Base-by-base conservation (phyloP, 805 yeast genomes). In the Barnettozyma populi region DNA sequence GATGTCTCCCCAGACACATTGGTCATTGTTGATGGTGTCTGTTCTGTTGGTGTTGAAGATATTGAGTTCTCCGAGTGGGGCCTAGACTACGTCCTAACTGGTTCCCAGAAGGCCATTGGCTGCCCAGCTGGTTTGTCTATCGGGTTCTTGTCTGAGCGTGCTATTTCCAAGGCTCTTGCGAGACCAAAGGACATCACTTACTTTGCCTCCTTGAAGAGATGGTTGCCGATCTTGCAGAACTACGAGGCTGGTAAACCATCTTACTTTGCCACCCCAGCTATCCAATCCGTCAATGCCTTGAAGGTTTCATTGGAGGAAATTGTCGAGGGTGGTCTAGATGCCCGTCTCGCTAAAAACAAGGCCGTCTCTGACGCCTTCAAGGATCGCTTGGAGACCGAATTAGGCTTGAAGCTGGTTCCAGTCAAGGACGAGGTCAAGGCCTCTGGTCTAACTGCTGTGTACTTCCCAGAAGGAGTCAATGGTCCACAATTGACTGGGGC, bases 261-360 rank as follows among this genome's bases (percentile, higher is more conserved):
- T 8, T 94, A 90, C 72, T 92, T 89, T 63, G 96, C 97, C n/a
- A 92, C 97, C 7, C 97, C 97, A n/a, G 86, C 97, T 0, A 84
- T 87, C 41, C 97, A 89, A 70, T 76, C 86, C 52, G 72, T 92
- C 51, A 86, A 86, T 61, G 90, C 97, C 14, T 75, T 89, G 59
- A 80, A 80, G 64, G 85, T 77, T 4, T 82, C 97, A 5, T 75
- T 90, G 54, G 77, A 75, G 48, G 90, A 86, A 64, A 82, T 90
- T 53, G 68, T 88, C 49, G 69, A 75, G 35, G 57, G 64, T 23
- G 69, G 76, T 5, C 68, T 90, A 49, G 82, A 78, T 50, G 68
- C 67, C 46, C 76, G 96, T 64, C 74, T 87, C 59, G 73, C 72
- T 34, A 74, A 74, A 53, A 95, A 90, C 64, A 75, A 70, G 32